Evolutionary conservation across 129 eudicot species (phyloP), one percentile per base, ranked within the genome.

Genomic region (Glebionis coronaria): DNA sequence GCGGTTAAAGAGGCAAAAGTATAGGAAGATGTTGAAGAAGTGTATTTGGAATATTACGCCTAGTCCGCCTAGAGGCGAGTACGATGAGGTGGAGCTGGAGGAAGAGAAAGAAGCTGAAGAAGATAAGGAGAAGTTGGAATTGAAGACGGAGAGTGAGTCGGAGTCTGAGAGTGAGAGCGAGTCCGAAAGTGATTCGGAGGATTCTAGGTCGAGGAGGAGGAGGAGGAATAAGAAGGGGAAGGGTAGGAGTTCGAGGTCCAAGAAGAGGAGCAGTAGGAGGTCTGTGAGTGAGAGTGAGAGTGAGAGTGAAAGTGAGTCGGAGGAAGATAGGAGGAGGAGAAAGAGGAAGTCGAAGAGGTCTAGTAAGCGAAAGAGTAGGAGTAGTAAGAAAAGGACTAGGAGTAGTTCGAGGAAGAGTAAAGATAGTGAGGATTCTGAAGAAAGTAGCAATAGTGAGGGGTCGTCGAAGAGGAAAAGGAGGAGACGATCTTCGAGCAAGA

Each of bases 21-120:
- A 78, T 63, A 69, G 98, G 64, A 86, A 86, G 71, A 49, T 9
- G 76, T 61, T 84, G 73, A 70, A 67, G 65, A 74, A 62, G n/a
- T 70, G 83, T 73, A 67, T 93, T 19, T 93, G 99, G 99, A 84
- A 82, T 61, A 65, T 76, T 6, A 93, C 99, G 2, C 97, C 99
- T 44, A 93, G 99, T 69, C 99, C 97, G 12, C 95, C 97, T 7
- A 61, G 97, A 60, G 73, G 74, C 10, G 81, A 81, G n/a, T 49
- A 82, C 9, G 79, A 74, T 13, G 84, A 90, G 63, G 10, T 61
- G 7, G 97, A 81, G 42, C 12, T 11, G 3, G 93, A 83, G 59
- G 88, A 88, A 46, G 21, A 72, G 23, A 79, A 82, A 35, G 82
- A 81, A 2, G 63, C 7, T 3, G 79, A 55, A 13, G 71, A 77